These are phyloP conservation scores for Daldinia concentrica DNA, from an alignment of 495 filamentous ascomycete genomes.

Conservation along the genomic window DNA sequence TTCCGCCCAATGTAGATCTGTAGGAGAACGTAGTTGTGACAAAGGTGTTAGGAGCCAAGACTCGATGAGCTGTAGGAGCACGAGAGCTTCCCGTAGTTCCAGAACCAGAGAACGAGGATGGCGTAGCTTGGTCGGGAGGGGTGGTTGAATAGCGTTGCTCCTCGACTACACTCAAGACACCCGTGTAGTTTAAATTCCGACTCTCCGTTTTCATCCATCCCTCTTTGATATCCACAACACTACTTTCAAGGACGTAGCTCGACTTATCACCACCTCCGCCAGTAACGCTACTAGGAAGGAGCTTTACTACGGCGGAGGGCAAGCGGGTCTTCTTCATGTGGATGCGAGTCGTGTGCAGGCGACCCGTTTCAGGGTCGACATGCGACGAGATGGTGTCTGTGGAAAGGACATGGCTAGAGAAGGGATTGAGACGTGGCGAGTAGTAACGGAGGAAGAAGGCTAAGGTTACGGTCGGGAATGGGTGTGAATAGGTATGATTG, in stretches of 20 bases:
- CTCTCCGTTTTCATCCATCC: constrained; percentile 90
- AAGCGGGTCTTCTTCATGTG: constrained; percentile 95
- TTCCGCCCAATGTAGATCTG: constrained; percentile 80
- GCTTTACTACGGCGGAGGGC: constrained; percentile 80
- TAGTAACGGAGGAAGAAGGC: constrained; percentile 99
- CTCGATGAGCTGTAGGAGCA: constrained; percentile 28
- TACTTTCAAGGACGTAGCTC: constrained; percentile 91
- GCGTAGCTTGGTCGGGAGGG: constrained; percentile 25
- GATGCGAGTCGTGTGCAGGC: constrained; percentile 85
- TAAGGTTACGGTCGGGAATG: constrained; percentile 88
- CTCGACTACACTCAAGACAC: constrained; percentile 91
- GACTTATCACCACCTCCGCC: constrained; percentile 79
- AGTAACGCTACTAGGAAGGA: constrained; percentile 74
- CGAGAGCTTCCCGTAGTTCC: neutral
- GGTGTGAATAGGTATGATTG: constrained; percentile 88
- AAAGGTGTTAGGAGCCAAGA: constrained; percentile 65
- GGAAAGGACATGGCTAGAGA: constrained; percentile 91
- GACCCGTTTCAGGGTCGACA: constrained; percentile 80
- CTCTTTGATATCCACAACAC: constrained; percentile 85
- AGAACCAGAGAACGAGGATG: neutral
- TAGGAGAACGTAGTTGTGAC: constrained; percentile 88
- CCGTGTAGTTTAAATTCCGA: constrained; percentile 87
- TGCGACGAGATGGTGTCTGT: constrained; percentile 92
- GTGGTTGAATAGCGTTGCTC: constrained; percentile 77
- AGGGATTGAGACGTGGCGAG: constrained; percentile 76